Percentiles rank a stretch among this genome's conserved stretches.
phyloP scores from a whole-genome alignment of 73 alveolate genomes.

The Blepharisma japonicum region DNA sequence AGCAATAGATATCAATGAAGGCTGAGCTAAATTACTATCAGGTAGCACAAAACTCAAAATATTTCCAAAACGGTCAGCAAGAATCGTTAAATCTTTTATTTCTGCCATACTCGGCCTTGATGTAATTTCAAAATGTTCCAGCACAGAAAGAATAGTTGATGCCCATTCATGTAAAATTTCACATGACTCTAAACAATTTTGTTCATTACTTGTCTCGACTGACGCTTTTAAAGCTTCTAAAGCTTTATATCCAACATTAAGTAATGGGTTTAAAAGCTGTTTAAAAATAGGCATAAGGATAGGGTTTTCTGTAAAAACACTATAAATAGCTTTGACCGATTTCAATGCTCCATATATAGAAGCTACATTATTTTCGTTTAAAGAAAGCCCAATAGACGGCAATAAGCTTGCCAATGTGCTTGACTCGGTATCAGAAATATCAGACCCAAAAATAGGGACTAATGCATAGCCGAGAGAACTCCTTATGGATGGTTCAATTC shows the following conservation, averaged over 20 bases:
- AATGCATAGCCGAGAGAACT: background rate
- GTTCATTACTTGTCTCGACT: background rate
- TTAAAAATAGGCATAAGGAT: background rate
- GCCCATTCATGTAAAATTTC: constrained; percentile 1
- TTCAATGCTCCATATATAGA: background rate
- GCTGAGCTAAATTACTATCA: background rate
- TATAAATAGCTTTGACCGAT: background rate
- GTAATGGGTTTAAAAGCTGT: background rate
- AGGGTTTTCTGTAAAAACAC: background rate
- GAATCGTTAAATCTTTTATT: background rate
- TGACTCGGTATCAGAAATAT: background rate
- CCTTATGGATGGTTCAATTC: background rate
- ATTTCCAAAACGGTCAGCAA: background rate
- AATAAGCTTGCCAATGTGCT: background rate
- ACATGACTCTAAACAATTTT: background rate
- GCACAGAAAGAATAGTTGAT: background rate
- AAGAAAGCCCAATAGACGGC: background rate
- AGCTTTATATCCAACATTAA: background rate
- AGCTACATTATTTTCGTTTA: background rate
- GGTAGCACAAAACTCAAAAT: background rate
- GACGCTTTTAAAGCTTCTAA: background rate
- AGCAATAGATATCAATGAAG: background rate
- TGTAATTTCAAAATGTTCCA: background rate
- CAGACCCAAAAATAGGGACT: background rate
- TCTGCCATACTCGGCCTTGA: background rate